A percentile compares a stretch with the other conserved stretches of the same genome.
Conservation (phyloP, 441 rosid species). For the Erodium trifolium region DNA sequence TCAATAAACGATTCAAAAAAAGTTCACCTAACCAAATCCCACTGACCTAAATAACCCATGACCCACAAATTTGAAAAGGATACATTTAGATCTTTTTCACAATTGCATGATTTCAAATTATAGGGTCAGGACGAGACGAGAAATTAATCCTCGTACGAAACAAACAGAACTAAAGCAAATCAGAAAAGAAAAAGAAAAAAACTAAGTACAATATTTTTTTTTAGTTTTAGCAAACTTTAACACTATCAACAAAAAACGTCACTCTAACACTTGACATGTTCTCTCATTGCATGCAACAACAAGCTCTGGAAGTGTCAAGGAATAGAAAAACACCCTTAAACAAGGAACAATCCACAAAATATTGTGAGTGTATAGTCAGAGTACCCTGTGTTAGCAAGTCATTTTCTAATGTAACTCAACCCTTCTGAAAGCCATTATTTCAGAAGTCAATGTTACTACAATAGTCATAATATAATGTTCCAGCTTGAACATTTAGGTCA, state of each 20-base stretch:
- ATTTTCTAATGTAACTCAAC: not conserved
- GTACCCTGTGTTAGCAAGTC: not conserved
- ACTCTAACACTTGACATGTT: not conserved
- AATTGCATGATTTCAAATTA: not conserved
- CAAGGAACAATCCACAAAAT: not conserved
- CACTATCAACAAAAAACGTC: too few relatives aligned
- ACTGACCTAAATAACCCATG: not conserved
- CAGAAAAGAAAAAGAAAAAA: too few relatives aligned
- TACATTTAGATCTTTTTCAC: too few relatives aligned
- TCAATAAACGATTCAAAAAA: not conserved
- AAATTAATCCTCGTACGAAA: too few relatives aligned
- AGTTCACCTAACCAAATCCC: not conserved
- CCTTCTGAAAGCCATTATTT: too few relatives aligned
- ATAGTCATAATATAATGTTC: not conserved
- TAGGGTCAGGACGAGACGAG: too few relatives aligned
- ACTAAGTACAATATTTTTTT: not conserved
- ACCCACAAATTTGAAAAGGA: not conserved
- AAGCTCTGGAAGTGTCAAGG: not conserved
- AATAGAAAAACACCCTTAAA: not conserved
- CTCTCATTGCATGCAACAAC: not conserved
- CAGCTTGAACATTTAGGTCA: not conserved
- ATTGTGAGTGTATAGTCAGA: not conserved
- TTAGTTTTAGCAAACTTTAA: too few relatives aligned
- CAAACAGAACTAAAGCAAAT: too few relatives aligned
- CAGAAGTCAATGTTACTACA: not conserved